These are phyloP conservation scores for Malassezia furfur DNA, from an alignment of 1,284 basidiomycete genomes.

Conservation along the genomic window DNA sequence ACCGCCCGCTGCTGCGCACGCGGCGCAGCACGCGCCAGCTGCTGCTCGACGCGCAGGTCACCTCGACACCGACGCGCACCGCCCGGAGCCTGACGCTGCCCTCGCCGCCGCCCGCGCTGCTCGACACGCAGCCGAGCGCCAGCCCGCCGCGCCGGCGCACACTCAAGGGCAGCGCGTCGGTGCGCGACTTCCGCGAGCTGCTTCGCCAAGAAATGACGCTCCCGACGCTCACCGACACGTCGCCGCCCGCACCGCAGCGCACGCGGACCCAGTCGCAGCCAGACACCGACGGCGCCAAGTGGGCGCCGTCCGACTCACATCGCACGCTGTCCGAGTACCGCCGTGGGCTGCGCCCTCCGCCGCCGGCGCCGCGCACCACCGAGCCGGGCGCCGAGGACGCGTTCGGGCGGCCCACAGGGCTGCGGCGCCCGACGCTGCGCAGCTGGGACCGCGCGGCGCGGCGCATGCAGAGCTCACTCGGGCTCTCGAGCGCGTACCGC, in stretches of 20 bases:
- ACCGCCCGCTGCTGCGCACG: constrained; percentile 4
- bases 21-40: constrained; percentile 20
- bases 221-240: constrained; percentile 5
- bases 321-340: constrained; percentile 44
- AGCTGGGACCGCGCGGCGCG: constrained; percentile 3
- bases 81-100: neutral
- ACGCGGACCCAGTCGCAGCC: neutral
- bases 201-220: constrained; percentile 5
- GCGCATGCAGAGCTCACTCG: constrained; percentile 19
- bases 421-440: constrained; percentile 2
- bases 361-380: neutral
- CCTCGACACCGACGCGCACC: constrained; percentile 16
- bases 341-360: constrained; percentile 19
- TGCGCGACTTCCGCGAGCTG: constrained; percentile 15
- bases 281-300: neutral
- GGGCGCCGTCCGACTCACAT: constrained; percentile 21
- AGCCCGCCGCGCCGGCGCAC: constrained; percentile 4
- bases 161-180: constrained; percentile 13
- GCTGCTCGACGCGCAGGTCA: constrained; percentile 18
- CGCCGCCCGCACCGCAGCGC: neutral
- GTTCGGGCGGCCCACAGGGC: constrained; percentile 12
- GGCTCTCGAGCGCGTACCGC: constrained; percentile 12
- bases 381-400: constrained; percentile 8
- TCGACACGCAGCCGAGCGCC: constrained; percentile 4
- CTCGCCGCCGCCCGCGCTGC: constrained; percentile 1